Conservation (phyloP, 2,329 filamentous ascomycete species). For the Neoascochyta sp. region DNA sequence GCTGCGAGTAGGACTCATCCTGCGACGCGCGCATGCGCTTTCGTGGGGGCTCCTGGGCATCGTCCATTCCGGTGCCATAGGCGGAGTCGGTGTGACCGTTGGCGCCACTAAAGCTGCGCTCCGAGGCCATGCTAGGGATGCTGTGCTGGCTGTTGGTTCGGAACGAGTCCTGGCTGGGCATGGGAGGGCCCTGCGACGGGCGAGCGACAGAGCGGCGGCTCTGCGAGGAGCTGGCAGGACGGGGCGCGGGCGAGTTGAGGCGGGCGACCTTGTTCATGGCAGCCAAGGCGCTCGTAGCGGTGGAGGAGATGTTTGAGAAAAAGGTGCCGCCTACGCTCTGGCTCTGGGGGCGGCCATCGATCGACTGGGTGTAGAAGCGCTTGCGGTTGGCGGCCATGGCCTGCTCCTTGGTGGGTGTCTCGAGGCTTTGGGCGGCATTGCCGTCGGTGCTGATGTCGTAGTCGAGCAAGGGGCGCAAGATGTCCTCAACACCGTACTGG, state of each 20-base stretch:
- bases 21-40: conserved; percentile 63
- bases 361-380: conserved; percentile 75
- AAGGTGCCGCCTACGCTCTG: conserved; percentile 73
- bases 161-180: conserved; percentile 62
- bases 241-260: conserved; percentile 73
- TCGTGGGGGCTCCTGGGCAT: conserved; percentile 70
- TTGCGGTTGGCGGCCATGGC: conserved; percentile 93
- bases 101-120: conserved; percentile 63
- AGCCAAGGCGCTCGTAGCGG: conserved; percentile 86
- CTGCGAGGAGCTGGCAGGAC: conserved; percentile 59
- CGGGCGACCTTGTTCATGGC: conserved; percentile 90
- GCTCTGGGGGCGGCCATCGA: conserved; percentile 64
- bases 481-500: conserved; percentile 70
- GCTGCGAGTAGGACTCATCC: conserved; percentile 40
- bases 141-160: conserved; percentile 77
- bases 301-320: conserved; percentile 94
- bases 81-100: conserved; percentile 58
- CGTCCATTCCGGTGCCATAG: conserved; percentile 57
- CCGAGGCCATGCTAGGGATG: conserved; percentile 64
- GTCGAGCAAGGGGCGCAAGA: conserved; percentile 69
- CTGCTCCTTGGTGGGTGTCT: conserved; percentile 97
- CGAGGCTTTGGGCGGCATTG: conserved; percentile 67
- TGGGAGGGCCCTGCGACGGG: conserved; percentile 44
- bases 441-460: conserved; percentile 79
- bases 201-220: conserved; percentile 67